These are phyloP conservation scores for Septoria linicola DNA, from an alignment of 2,329 filamentous ascomycete species.

Conservation along the genomic window DNA sequence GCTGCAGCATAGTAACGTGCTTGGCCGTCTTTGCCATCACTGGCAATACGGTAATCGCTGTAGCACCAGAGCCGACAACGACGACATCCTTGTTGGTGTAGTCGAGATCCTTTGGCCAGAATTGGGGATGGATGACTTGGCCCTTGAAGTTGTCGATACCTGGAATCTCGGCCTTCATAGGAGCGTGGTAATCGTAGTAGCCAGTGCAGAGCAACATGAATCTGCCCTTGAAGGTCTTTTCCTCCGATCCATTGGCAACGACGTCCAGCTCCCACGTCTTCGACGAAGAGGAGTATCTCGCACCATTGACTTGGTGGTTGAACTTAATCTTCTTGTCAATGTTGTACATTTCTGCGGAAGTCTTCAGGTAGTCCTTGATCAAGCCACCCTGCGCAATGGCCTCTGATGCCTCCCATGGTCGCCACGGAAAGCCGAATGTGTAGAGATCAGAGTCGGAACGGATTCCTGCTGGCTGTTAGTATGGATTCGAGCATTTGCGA, in stretches of 20 bases:
- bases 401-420: constrained; percentile 60
- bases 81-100: constrained; percentile 67
- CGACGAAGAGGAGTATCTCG: constrained; percentile 48
- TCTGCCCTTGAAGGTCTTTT: constrained; percentile 41
- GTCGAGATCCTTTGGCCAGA: constrained; percentile 70
- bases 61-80: constrained; percentile 75
- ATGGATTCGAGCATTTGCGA: not conserved
- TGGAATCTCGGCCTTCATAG: constrained; percentile 61
- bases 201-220: constrained; percentile 63
- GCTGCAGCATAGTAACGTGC: constrained; percentile 76
- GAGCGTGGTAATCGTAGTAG: constrained; percentile 71
- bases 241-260: constrained; percentile 38
- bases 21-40: constrained; percentile 63
- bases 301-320: constrained; percentile 43
- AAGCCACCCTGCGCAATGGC: constrained; percentile 48
- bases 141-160: constrained; percentile 67
- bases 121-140: constrained; percentile 66
- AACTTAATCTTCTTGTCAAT: constrained; percentile 50
- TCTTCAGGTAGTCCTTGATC: constrained; percentile 47
- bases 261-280: constrained; percentile 50
- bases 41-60: constrained; percentile 74
- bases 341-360: constrained; percentile 45
- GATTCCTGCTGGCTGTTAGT: constrained; percentile 47
- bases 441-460: constrained; percentile 52
- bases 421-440: constrained; percentile 63